Percentiles rank a stretch among this genome's conserved stretches.
Evolutionary conservation across 306 rosid genomes (phyloP).

Genomic region (Canavalia ensiformis): DNA sequence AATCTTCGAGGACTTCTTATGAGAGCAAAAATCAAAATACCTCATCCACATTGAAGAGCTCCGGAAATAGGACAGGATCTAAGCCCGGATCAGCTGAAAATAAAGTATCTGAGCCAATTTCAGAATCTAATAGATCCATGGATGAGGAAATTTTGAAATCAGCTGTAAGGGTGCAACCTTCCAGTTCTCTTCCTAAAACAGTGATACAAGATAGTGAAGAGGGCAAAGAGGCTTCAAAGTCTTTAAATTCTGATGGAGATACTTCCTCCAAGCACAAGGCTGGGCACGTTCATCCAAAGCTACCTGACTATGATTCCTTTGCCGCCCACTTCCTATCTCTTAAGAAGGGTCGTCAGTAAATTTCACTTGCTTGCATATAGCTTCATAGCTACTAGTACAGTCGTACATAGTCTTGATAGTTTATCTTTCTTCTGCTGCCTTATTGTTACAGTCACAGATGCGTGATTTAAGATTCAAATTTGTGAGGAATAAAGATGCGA

Average conservation of each 20-base stretch:
- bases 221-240: constrained; percentile 46
- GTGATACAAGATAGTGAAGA: constrained; percentile 45
- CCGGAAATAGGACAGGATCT: constrained; percentile 51
- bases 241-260: constrained; percentile 45
- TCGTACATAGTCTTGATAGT: constrained; percentile 21
- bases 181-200: constrained; percentile 52
- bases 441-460: constrained; percentile 33
- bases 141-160: constrained; percentile 50
- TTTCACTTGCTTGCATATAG: constrained; percentile 42
- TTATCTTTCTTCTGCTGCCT: constrained; percentile 41
- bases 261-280: constrained; percentile 56
- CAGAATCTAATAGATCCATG: constrained; percentile 51
- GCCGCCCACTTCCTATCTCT: constrained; percentile 78
- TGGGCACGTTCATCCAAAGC: constrained; percentile 87
- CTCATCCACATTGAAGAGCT: constrained; percentile 49
- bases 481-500: constrained; percentile 42
- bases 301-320: constrained; percentile 81
- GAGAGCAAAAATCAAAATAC: constrained; percentile 49
- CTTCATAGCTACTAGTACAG: constrained; percentile 38
- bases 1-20: constrained; percentile 58
- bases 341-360: constrained; percentile 59
- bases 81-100: constrained; percentile 42
- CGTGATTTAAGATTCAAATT: constrained; percentile 41
- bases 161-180: constrained; percentile 47
- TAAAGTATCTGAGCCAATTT: constrained; percentile 46